A percentile compares a stretch with the other conserved stretches of the same genome.
phyloP scores from a whole-genome alignment of 2,329 filamentous ascomycete species.

The Arthroderma uncinatum region DNA sequence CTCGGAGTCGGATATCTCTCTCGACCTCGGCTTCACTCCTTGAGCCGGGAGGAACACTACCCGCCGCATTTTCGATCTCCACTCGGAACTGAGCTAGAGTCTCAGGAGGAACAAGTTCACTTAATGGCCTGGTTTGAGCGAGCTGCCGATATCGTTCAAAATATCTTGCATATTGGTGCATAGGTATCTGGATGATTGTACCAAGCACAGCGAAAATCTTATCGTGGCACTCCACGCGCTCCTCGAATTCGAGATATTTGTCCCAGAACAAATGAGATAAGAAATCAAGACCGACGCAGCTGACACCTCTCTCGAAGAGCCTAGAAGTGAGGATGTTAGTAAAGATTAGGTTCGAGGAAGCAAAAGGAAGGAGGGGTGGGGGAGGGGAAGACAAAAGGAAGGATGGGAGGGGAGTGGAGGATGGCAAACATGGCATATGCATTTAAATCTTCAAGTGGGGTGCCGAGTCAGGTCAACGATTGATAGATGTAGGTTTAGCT shows the following conservation, averaged over 20 bases:
- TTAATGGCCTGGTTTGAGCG: constrained; percentile 59
- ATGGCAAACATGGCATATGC: constrained; percentile 39
- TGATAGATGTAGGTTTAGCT: constrained; percentile 21
- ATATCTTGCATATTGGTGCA: constrained; percentile 92
- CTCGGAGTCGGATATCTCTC: constrained; percentile 64
- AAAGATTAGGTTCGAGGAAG: constrained; percentile 13
- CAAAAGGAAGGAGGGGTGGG: constrained; percentile 21
- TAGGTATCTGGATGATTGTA: constrained; percentile 76
- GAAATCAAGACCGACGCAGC: constrained; percentile 81
- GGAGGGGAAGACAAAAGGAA: constrained; percentile 16
- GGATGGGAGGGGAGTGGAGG: constrained; percentile 23
- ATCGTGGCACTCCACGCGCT: constrained; percentile 72
- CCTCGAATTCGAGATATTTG: constrained; percentile 95
- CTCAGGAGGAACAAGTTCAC: constrained; percentile 60
- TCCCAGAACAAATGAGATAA: constrained; percentile 96
- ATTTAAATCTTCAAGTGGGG: constrained; percentile 25
- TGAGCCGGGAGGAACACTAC: constrained; percentile 30
- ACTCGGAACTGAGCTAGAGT: constrained; percentile 56
- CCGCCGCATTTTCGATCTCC: constrained; percentile 52
- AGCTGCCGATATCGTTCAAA: constrained; percentile 80
- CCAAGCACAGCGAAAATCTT: constrained; percentile 74
- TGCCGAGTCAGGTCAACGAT: constrained; percentile 31
- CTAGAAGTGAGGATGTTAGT: constrained; percentile 44
- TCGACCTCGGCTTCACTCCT: constrained; percentile 71
- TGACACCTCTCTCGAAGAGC: constrained; percentile 81